These are phyloP conservation scores for Plantago major DNA, from an alignment of 257 asterid genomes.

Conservation along the genomic window DNA sequence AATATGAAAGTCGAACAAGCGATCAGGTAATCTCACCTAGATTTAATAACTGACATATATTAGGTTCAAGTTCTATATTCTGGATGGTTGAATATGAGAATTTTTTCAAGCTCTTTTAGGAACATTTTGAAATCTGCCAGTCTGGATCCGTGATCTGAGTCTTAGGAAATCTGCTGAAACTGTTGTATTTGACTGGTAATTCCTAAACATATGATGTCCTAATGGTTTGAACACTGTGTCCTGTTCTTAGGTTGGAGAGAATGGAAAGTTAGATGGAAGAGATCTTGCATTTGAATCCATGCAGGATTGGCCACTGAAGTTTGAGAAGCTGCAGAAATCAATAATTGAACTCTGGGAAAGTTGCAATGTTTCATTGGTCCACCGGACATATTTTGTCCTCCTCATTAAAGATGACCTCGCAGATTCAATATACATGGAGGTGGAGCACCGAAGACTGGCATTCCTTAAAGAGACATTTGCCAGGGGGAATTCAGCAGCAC, in stretches of 20 bases:
- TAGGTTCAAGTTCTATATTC: too few species aligned
- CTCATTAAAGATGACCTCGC: conserved; percentile 53
- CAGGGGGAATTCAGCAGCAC: conserved; percentile 41
- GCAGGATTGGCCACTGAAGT: conserved; percentile 51
- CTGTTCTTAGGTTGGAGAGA: conserved; percentile 26
- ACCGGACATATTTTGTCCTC: conserved; percentile 64
- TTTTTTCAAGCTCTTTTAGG: too few species aligned
- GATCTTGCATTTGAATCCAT: conserved; percentile 29
- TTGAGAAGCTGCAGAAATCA: conserved; percentile 48
- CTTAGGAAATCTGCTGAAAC: too few species aligned
- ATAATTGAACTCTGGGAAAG: conserved; percentile 64
- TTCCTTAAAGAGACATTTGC: conserved; percentile 54
- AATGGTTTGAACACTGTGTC: not conserved
- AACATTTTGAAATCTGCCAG: not conserved
- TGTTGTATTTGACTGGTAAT: not conserved
- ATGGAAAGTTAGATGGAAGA: conserved; percentile 22
- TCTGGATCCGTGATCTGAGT: too few species aligned
- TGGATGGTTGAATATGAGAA: too few species aligned
- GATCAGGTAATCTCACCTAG: conserved; percentile 52
- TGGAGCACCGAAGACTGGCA: conserved; percentile 57
- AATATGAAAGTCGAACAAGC: conserved; percentile 40
- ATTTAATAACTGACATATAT: not conserved
- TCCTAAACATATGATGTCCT: too few species aligned
- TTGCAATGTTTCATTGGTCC: conserved; percentile 61
- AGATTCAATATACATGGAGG: conserved; percentile 74